These are phyloP conservation scores for Amphicarpaea edgeworthii DNA, from an alignment of 306 rosid genomes.

Conservation along the genomic window DNA sequence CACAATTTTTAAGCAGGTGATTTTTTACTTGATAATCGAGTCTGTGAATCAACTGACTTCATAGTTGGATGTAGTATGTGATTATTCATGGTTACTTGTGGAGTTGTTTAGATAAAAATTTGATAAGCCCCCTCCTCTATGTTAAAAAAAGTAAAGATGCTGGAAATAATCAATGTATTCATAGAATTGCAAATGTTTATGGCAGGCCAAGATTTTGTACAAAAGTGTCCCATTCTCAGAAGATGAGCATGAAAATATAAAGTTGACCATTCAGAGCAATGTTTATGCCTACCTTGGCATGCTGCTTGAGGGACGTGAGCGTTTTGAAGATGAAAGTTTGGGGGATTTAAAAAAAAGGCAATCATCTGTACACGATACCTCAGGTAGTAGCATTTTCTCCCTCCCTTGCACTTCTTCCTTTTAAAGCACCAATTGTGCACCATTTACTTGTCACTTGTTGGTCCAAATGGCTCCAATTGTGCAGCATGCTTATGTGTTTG, in stretches of 20 bases:
- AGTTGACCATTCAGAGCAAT: slow-evolving; percentile 86
- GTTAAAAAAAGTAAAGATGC: background rate
- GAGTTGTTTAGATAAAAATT: slow-evolving; percentile 12
- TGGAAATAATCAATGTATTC: slow-evolving; percentile 36
- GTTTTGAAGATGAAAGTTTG: slow-evolving; percentile 86
- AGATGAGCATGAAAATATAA: slow-evolving; percentile 89
- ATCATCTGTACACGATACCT: slow-evolving; percentile 53
- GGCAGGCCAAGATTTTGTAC: slow-evolving; percentile 95
- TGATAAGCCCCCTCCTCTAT: background rate
- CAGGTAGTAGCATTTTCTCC: slow-evolving; percentile 55
- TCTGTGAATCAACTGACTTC: slow-evolving; percentile 29
- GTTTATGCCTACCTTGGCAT: slow-evolving; percentile 92
- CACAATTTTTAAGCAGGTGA: slow-evolving; percentile 98
- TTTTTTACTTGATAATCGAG: slow-evolving; percentile 24
- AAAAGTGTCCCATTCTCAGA: slow-evolving; percentile 84
- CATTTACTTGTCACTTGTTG: slow-evolving; percentile 5
- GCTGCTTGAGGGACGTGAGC: slow-evolving; percentile 97
- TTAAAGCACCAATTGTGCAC: slow-evolving; percentile 22
- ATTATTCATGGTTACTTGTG: background rate
- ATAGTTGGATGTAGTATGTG: slow-evolving; percentile 5
- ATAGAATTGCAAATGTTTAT: slow-evolving; percentile 44
- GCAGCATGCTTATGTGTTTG: slow-evolving; percentile 23
- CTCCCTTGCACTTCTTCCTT: slow-evolving; percentile 37
- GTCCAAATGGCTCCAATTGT: slow-evolving; percentile 28
- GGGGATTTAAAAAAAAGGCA: slow-evolving; percentile 59